Evolutionary conservation across 495 filamentous ascomycete genomes (phyloP), one percentile per base, ranked within the genome.

Genomic region (Gamarada debralockiae): DNA sequence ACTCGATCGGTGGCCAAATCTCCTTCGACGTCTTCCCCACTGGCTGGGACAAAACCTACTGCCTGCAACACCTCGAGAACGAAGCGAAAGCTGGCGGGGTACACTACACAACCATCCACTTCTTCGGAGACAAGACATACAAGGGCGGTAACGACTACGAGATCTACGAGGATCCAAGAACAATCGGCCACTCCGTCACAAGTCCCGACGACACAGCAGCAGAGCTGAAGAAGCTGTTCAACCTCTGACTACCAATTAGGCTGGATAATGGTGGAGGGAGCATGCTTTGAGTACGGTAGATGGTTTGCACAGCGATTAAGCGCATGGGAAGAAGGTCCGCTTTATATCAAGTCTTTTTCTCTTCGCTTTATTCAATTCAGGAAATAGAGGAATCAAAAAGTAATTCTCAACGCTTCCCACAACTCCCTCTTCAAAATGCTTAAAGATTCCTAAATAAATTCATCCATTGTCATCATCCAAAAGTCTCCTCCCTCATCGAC

Each of bases 21-120:
- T 96, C 89, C 51, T 98, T 98, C 73, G 93, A 98, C 65, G 90
- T 97, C 55, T 98, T 98, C 78, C 93, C 93, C 46, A 83, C 72
- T 1, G 93, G 93, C 59, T 98, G 93, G 93, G 92, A 98, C 71
- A 98, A 97, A 80, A 95, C 87, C n/a, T 98, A 92, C 75, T 96
- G 92, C 70, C 73, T 98, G 58, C 77, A 80, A 61, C 91, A 97
- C 68, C 66, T 98, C 25, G 87, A 88, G 70, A 79, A 81, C 48
- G 93, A 97, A 67, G 87, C 86, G 63, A 73, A 82, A 59, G 71
- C 75, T 7, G 79, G 76, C 52, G 89, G 88, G 34, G 71, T 90
- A 51, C 69, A 84, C 8, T 98, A 91, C 70, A 86, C 78, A 49
- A 91, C 82, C 21, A 86, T 97, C 62, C 93, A 97, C 75, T 98